phyloP scores from a whole-genome alignment of 768 basidiomycete genomes.

The Suillus luteus region DNA sequence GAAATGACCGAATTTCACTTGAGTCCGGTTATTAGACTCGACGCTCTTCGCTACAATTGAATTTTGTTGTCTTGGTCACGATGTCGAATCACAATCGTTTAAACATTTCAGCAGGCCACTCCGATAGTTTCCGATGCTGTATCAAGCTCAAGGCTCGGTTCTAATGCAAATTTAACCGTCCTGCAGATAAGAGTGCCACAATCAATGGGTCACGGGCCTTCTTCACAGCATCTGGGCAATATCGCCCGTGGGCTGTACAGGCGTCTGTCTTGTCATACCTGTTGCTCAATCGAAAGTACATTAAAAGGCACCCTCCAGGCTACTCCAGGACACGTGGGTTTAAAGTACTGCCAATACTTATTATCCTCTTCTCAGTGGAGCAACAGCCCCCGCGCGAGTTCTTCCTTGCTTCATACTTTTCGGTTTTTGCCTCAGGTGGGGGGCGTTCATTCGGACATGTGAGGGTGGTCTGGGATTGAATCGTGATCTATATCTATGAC shows the following conservation, averaged over 20 bases:
- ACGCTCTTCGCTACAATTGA: background rate
- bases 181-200: background rate
- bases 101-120: background rate
- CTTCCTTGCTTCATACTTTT: background rate
- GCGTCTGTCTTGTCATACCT: too few species aligned
- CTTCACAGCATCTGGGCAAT: background rate
- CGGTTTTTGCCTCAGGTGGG: background rate
- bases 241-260: background rate
- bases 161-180: background rate
- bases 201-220: background rate
- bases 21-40: background rate
- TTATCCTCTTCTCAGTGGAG: background rate
- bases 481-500: constrained; percentile 13
- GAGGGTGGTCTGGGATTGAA: background rate
- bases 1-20: background rate
- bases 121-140: background rate
- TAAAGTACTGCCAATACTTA: background rate
- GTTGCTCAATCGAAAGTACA: too few species aligned
- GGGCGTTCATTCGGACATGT: background rate
- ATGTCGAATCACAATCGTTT: constrained; percentile 1
- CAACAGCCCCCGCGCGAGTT: background rate
- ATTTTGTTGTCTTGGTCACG: background rate
- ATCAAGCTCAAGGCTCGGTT: background rate
- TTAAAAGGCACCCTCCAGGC: background rate
- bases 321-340: background rate